A percentile compares a stretch with the other conserved stretches of the same genome.
These are phyloP conservation scores for Niveomyces coronatus DNA, from an alignment of 2,329 filamentous ascomycete genomes.

Conservation along the genomic window DNA sequence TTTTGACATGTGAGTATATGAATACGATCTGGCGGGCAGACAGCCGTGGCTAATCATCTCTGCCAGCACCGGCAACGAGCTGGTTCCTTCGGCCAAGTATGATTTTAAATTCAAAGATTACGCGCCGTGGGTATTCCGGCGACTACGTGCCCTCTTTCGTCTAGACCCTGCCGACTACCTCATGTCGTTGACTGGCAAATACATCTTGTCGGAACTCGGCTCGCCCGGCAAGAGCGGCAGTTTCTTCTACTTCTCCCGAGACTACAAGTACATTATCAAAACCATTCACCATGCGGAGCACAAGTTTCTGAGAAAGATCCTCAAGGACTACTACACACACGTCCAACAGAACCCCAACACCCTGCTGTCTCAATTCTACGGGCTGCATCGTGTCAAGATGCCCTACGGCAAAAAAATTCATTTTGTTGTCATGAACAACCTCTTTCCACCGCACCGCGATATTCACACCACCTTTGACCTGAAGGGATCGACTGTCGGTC, in stretches of 20 bases:
- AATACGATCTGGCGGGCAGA: neutral
- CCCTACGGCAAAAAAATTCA: conserved; percentile 97
- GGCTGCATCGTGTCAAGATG: conserved; percentile 94
- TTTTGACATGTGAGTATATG: conserved; percentile 75
- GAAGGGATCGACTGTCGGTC: conserved; percentile 90
- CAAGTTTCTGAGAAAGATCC: conserved; percentile 72
- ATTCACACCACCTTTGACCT: conserved; percentile 96
- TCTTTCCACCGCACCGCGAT: conserved; percentile 93
- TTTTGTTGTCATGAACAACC: conserved; percentile 99
- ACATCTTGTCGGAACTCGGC: conserved; percentile 92
- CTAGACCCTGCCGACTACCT: conserved; percentile 96
- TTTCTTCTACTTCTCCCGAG: conserved; percentile 98
- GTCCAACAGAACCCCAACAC: conserved; percentile 93
- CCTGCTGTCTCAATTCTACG: conserved; percentile 93
- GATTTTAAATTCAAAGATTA: conserved; percentile 99
- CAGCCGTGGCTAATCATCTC: conserved; percentile 12
- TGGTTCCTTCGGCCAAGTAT: conserved; percentile 96
- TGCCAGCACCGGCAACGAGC: conserved; percentile 78
- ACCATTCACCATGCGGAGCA: conserved; percentile 95
- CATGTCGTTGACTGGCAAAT: conserved; percentile 96
- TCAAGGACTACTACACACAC: conserved; percentile 89
- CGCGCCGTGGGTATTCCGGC: conserved; percentile 97
- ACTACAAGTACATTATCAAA: conserved; percentile 99
- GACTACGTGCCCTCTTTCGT: conserved; percentile 75
- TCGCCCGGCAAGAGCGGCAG: conserved; percentile 97